Percentiles rank a stretch among this genome's conserved stretches.
Conservation (phyloP, 1,139 yeast genomes). For the Kodamaea anthophila region DNA sequence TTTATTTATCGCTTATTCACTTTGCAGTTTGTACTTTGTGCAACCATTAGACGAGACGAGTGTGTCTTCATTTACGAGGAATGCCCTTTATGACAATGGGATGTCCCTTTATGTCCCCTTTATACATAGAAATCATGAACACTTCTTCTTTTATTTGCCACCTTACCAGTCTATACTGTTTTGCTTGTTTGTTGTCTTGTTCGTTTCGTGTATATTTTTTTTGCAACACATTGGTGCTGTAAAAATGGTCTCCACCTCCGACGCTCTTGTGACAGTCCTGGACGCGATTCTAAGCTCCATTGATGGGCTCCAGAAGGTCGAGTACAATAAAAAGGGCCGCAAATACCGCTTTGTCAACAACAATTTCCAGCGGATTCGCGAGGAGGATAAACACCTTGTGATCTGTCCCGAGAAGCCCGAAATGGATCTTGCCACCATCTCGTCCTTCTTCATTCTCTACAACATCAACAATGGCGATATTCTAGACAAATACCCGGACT, state of each 20-base stretch:
- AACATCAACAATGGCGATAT: slow-evolving; percentile 32
- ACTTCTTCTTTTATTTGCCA: no score
- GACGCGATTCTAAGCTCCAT: slow-evolving; percentile 17
- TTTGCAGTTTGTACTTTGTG: no score
- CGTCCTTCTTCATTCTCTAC: slow-evolving; percentile 39
- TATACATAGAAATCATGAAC: no score
- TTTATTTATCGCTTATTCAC: no score
- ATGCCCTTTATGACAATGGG: no score
- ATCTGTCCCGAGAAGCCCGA: slow-evolving; percentile 31
- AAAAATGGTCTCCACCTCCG: slow-evolving; percentile 9
- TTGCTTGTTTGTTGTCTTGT: no score
- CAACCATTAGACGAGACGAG: no score
- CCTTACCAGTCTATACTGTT: no score
- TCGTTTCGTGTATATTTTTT: no score
- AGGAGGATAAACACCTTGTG: slow-evolving; percentile 47
- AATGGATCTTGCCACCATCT: slow-evolving; percentile 33
- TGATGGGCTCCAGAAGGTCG: slow-evolving; percentile 31
- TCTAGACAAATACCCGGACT: slow-evolving; percentile 30
- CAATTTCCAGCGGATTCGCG: slow-evolving; percentile 43
- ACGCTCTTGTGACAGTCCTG: slow-evolving; percentile 17
- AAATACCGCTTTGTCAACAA: slow-evolving; percentile 47
- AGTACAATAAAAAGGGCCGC: slow-evolving; percentile 46
- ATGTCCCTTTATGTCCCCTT: no score
- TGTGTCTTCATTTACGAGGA: no score
- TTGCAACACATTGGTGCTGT: no score